Conservation (phyloP, 306 rosid species). For the Cercis canadensis region DNA sequence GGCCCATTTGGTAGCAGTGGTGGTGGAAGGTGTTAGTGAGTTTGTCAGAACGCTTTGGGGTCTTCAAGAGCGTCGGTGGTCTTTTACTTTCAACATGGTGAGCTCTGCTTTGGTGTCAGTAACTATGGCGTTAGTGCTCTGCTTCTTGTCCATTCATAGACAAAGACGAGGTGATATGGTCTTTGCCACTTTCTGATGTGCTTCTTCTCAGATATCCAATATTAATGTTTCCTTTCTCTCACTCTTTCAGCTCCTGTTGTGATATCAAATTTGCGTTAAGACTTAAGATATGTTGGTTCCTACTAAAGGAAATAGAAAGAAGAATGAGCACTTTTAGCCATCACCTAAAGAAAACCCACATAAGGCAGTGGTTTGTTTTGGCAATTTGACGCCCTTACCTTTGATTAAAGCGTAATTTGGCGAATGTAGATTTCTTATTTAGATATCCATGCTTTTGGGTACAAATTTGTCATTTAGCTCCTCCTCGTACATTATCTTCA, state of each 20-base stretch:
- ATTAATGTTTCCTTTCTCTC: no score
- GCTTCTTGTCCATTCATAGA: slow-evolving; percentile 43
- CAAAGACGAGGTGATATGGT: slow-evolving; percentile 21
- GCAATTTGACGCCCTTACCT: background rate
- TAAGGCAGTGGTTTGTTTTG: no score
- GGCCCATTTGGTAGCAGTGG: slow-evolving; percentile 49
- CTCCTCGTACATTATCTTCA: background rate
- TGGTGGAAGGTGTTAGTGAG: slow-evolving; percentile 44
- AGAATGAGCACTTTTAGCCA: no score
- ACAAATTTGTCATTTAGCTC: no score
- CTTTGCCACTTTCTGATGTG: slow-evolving; percentile 39
- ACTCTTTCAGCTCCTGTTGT: no score
- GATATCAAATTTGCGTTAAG: no score
- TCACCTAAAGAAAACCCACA: no score
- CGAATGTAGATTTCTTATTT: background rate
- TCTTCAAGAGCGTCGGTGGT: slow-evolving; percentile 66
- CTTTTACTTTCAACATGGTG: slow-evolving; percentile 48
- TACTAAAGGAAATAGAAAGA: no score
- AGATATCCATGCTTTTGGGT: no score
- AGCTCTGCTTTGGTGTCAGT: slow-evolving; percentile 53
- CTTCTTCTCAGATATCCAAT: background rate
- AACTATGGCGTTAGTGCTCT: slow-evolving; percentile 50
- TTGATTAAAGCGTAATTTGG: no score
- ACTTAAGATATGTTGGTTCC: no score
- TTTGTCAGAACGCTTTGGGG: slow-evolving; percentile 65